Conservation (phyloP, 495 filamentous ascomycete genomes). For the Talaromyces trachyspermus region DNA sequence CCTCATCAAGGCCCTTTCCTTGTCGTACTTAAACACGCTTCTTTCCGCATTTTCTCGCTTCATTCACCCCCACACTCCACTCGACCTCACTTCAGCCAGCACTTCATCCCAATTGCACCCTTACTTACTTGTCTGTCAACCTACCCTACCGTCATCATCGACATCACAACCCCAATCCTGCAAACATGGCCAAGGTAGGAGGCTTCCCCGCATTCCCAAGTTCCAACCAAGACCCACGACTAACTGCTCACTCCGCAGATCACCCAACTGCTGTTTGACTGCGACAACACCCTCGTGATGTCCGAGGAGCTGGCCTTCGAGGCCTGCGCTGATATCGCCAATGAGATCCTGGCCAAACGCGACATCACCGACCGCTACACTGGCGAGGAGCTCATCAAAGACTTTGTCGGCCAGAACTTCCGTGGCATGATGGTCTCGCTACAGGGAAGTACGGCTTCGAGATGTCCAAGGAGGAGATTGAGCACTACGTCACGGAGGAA, state of each 20-base stretch:
- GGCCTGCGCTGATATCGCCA: slow-evolving; percentile 86
- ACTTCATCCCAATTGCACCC: not conserved
- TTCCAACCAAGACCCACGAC: slow-evolving; percentile 8
- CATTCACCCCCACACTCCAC: not conserved
- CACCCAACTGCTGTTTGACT: slow-evolving; percentile 85
- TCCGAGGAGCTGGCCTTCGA: slow-evolving; percentile 90
- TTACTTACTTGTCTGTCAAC: too few species aligned
- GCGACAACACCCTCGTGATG: slow-evolving; percentile 95
- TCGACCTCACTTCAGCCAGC: not conserved
- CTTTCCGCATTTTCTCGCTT: not conserved
- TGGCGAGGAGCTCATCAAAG: slow-evolving; percentile 65
- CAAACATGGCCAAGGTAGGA: slow-evolving; percentile 45
- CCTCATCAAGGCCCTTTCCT: not conserved
- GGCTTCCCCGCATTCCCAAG: slow-evolving; percentile 4
- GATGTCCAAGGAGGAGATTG: slow-evolving; percentile 58
- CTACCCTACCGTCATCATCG: too few species aligned
- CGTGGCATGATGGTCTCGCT: slow-evolving; percentile 79
- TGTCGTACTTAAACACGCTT: slow-evolving; percentile 1
- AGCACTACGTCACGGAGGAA: slow-evolving; percentile 70
- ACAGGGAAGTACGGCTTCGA: slow-evolving; percentile 69
- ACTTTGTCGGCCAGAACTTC: slow-evolving; percentile 97
- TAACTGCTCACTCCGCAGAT: slow-evolving; percentile 42
- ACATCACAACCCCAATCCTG: slow-evolving; percentile 5
- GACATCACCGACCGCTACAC: slow-evolving; percentile 68
- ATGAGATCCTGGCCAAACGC: slow-evolving; percentile 72